phyloP scores from a whole-genome alignment of 495 filamentous ascomycete species.

The Cenococcum geophilum region DNA sequence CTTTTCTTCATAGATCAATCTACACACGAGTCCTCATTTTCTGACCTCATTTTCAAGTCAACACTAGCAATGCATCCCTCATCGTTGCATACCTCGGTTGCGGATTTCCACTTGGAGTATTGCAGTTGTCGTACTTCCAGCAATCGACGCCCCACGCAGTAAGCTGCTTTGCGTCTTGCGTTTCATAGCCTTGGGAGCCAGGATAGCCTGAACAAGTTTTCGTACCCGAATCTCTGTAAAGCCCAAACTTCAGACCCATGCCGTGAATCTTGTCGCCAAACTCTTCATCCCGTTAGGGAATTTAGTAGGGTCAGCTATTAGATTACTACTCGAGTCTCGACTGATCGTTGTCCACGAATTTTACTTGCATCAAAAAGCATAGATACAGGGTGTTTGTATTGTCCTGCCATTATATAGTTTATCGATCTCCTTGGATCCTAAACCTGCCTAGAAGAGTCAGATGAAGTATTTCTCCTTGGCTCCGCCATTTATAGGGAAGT shows the following conservation, averaged over 20 bases:
- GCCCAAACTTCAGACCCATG: slow-evolving; percentile 36
- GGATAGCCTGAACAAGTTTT: slow-evolving; percentile 33
- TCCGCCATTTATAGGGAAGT: no score
- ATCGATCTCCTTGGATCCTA: no score
- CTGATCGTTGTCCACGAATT: slow-evolving; percentile 29
- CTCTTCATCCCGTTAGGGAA: slow-evolving; percentile 38
- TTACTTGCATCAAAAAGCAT: slow-evolving; percentile 6
- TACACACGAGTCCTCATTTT: no score
- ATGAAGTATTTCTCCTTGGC: no score
- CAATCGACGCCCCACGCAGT: slow-evolving; percentile 44
- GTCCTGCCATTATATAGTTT: no score
- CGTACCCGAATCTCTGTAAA: slow-evolving; percentile 37
- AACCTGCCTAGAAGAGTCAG: no score
- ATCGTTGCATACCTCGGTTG: slow-evolving; percentile 27
- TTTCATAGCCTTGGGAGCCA: slow-evolving; percentile 41
- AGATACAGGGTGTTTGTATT: no score
- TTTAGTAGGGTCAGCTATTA: slow-evolving; percentile 28
- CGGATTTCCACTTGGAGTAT: slow-evolving; percentile 25
- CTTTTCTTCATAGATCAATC: no score
- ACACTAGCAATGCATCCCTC: slow-evolving; percentile 36
- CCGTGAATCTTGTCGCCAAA: slow-evolving; percentile 33
- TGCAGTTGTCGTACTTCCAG: slow-evolving; percentile 52
- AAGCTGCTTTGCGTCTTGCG: slow-evolving; percentile 43
- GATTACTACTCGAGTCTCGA: slow-evolving; percentile 20
- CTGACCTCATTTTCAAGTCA: no score